Evolutionary conservation across 1,284 basidiomycete genomes (phyloP), one percentile per base, ranked within the genome.

Genomic region (Ganoderma sp.): DNA sequence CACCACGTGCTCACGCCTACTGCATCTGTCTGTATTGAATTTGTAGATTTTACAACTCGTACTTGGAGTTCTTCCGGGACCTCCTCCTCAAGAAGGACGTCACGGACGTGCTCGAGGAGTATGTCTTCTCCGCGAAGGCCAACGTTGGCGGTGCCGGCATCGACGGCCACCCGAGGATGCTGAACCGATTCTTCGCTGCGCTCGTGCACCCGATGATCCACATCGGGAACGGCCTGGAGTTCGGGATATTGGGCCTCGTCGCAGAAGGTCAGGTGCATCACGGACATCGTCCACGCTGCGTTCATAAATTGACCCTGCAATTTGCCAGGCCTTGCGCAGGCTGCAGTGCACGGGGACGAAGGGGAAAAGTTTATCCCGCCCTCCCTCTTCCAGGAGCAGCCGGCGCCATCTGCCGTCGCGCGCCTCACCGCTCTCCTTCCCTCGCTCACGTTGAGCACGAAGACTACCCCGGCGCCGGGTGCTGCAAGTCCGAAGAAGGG

Each of bases 171-270:
- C 73, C 75, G 9, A 77, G 84, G 70, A 90, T 92, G 89, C 77
- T 91, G 2, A 84, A 83, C 68, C 84, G 90, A 3, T 82, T 90
- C 72, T 71, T 90, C 14, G 83, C 84, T 7, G 88, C 86, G 19
- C 76, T 91, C 9, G 63, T 91, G 0, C 91, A 92, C 69, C 88
- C 90, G 0, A 75, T 90, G 70, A 90, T 92, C 50, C 88, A 91
- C 69, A 72, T 80, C 1, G 90, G 88, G 0, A 88, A 88, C 75
- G 90, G 89, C 1, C 76, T 84, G 5, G 90, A 92, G 74, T 90
- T 92, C 71, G 83, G 83, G 6, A 73, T 91, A 17, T 83, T 83
- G 7, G 90, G 90, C 4, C 84, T 90, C 74, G 78, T 88, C 14
- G 85, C 86, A 2, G 89, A 92, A 84, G 90, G 90, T 72, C 86